Evolutionary conservation across 192 early-diverging fungal genomes (phyloP).

Genomic region (Linnemannia schmuckeri): DNA sequence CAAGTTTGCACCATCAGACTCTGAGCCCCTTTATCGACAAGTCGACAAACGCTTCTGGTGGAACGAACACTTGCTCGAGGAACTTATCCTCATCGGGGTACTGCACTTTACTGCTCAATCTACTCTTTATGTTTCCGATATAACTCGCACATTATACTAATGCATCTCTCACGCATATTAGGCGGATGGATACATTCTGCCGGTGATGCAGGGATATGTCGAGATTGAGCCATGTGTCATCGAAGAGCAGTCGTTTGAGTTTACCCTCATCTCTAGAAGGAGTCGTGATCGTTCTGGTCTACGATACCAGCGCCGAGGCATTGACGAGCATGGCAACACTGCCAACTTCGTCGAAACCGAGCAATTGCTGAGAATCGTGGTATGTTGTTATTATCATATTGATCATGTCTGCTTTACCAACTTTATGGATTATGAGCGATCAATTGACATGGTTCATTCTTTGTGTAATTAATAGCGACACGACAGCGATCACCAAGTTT

Average conservation of each 20-base stretch:
- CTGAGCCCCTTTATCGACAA: conserved; percentile 52
- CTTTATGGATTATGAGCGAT: not conserved
- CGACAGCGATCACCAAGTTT: conserved; percentile 67
- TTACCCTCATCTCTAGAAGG: conserved; percentile 78
- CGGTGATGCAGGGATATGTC: conserved; percentile 79
- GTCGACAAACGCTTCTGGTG: conserved; percentile 69
- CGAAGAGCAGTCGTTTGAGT: conserved; percentile 70
- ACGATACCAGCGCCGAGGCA: conserved; percentile 91
- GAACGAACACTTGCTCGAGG: conserved; percentile 66
- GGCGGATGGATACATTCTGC: conserved; percentile 67
- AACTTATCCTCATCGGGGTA: conserved; percentile 62
- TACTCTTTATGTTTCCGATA: not conserved
- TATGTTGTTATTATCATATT: not conserved
- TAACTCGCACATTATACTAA: not conserved
- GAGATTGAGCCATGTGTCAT: conserved; percentile 74
- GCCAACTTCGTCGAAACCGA: conserved; percentile 99
- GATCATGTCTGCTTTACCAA: not conserved
- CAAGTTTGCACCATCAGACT: not conserved
- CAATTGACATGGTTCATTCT: not conserved
- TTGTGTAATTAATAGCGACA: conserved; percentile 35
- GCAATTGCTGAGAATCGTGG: conserved; percentile 81
- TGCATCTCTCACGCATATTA: conserved; percentile 14
- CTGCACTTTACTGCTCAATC: not conserved
- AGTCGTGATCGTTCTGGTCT: conserved; percentile 72
- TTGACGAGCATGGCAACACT: conserved; percentile 87